Base-by-base conservation (phyloP, 208 protist species). In the Trypanosoma melophagium region DNA sequence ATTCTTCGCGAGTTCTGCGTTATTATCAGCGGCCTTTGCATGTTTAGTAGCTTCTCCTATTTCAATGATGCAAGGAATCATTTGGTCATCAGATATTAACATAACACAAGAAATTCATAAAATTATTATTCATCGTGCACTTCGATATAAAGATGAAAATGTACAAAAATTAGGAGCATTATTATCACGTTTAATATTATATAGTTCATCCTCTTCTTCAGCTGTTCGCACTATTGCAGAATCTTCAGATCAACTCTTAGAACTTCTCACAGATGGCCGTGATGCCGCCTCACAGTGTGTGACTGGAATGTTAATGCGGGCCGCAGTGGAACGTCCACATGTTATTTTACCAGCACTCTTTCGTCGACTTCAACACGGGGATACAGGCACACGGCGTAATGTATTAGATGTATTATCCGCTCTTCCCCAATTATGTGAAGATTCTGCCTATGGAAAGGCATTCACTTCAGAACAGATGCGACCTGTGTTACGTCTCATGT, bases 241-340 rank as follows among this genome's bases (percentile, higher is more conserved):
- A 42, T 85, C 84, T 38, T 78, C 86, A 0, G 81, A 95, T 56
- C 86, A 93, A 66, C 76, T 95, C 35, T 68, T 95, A n/a, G 79
- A 86, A 57, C 64, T 95, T 61, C 74, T 95, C 19, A 60, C 76
- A 17, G 69, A 83, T 58, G 75, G 71, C 17, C 77, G 86, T 49
- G 90, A 95, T 55, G 81, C 80, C 12, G 86, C 90, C 3, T 86
- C 86, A 38, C 79, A 80, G 22, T 90, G 82, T 56, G 86, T 83
- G 1, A 78, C 77, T 2, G 75, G 83, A 41, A 64, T 95, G 73
- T 70, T 95, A 45, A 86, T 69, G 7, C 70, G 80, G 7, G 83
- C 87, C 7, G 73, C 90, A 5, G 45, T 85, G 3, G 70, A 86
- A 28, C 80, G 78, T 1, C 90, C 90, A 0, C 83, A 95, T 66